Evolutionary conservation across 441 rosid genomes (phyloP), one percentile per base, ranked within the genome.

Genomic region (Adansonia gregorii): DNA sequence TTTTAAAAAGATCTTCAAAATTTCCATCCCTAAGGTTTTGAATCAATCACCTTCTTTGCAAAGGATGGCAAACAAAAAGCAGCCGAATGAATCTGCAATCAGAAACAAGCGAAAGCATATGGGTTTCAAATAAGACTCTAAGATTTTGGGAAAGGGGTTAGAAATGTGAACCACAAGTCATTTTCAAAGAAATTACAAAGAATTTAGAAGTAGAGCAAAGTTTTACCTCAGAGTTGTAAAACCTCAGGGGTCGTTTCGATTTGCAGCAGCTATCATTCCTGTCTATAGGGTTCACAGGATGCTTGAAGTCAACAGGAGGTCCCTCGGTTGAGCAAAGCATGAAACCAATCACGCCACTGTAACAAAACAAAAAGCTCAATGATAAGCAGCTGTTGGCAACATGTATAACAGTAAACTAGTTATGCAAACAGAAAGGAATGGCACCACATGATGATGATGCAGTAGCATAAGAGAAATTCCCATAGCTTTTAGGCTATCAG

Each of bases 311-410:
- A 48, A 94, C 97, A 11, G 85, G 39, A 19, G 98, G 95, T 17
- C 98, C 98, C 81, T 93, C 98, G 0, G 93, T 90, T 9, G 98
- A 89, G 84, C 98, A 94, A 69, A 94, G 95, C 98, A 94, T 93
- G 87, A 93, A 94, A 35, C 98, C 98, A 2, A 94, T 94, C 82
- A 93, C 94, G 14, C 98, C 98, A 83, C 98, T 94, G 79, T 35
- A 68, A 56, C 51, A 0, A 27, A 49, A 49, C 9, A 64, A 51
- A 75, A 66, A n/a, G 35, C 17, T 64, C 45, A n/a, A 17, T n/a
- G 39, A 3, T 75, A 10, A 48, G 77, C 60, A 27, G 60, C 70
- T 52, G 54, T 71, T n/a, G n/a, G 48, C 49, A 54, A 72, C 45
- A 14, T 24, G 27, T 24, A 24, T 24, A 24, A 24, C 27, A 24